Percentiles rank a stretch among this genome's conserved stretches.
Evolutionary conservation across 352 stramenopile genomes (phyloP).

Genomic region (Lagenidium sp.): DNA sequence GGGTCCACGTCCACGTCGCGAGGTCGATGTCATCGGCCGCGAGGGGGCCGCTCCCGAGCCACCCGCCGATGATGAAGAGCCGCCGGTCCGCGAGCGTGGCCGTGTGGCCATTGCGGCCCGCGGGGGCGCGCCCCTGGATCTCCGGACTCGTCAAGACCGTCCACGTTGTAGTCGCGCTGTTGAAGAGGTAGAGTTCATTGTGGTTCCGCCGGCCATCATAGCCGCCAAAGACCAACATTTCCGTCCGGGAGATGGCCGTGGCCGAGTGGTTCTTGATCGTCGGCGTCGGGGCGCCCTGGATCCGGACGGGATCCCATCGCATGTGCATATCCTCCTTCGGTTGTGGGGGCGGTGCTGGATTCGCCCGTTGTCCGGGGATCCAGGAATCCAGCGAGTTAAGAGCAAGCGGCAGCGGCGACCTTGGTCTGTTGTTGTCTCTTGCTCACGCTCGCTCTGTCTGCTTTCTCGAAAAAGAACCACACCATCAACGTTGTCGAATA

Average conservation of each 20-base stretch:
- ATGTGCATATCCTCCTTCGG: constrained; percentile 46
- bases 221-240: constrained; percentile 87
- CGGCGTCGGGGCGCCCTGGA: constrained; percentile 32
- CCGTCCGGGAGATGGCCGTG: constrained; percentile 37
- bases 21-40: constrained; percentile 90
- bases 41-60: constrained; percentile 89
- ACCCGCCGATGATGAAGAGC: constrained; percentile 93
- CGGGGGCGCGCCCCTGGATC: constrained; percentile 42
- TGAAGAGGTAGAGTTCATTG: constrained; percentile 86
- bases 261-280: constrained; percentile 86
- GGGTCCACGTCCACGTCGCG: constrained; percentile 47
- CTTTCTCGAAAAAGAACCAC: too few relatives aligned
- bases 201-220: constrained; percentile 95
- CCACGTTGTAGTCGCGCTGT: constrained; percentile 76
- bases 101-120: constrained; percentile 92
- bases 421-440: too few relatives aligned
- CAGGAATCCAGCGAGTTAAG: too few relatives aligned
- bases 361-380: too few relatives aligned
- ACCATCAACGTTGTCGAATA: too few relatives aligned
- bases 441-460: too few relatives aligned
- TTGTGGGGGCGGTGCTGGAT: too few relatives aligned
- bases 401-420: too few relatives aligned
- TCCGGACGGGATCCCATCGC: constrained; percentile 48
- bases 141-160: constrained; percentile 28
- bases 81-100: constrained; percentile 86